Conservation (phyloP, 306 rosid species). For the Casuarina cunninghamiana region DNA sequence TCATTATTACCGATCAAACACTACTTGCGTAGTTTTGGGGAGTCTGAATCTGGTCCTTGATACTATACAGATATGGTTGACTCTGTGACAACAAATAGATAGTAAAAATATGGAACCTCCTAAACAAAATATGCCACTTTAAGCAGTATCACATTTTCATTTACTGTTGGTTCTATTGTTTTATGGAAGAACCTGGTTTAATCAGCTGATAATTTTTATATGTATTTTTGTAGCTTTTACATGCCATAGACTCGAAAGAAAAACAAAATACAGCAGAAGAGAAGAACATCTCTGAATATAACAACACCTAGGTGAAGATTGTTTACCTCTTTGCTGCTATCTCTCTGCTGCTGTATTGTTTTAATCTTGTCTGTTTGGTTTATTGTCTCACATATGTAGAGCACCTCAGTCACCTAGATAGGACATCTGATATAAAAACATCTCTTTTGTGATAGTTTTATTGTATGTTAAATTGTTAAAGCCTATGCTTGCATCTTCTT, state of each 20-base stretch:
- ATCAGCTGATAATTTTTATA: neutral
- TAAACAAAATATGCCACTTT: neutral
- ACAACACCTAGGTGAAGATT: neutral
- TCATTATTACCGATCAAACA: too few relatives aligned
- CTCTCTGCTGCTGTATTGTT: neutral
- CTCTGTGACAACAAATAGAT: neutral
- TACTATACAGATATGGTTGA: neutral
- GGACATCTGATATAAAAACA: neutral
- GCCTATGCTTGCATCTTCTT: too few relatives aligned
- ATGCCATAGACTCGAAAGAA: neutral
- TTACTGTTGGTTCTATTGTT: neutral
- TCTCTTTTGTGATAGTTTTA: neutral
- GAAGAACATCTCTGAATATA: neutral
- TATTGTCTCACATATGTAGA: neutral
- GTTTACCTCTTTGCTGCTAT: neutral
- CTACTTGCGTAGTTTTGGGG: neutral
- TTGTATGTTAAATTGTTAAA: neutral
- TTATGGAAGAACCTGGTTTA: neutral
- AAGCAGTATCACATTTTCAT: neutral
- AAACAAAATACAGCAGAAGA: neutral
- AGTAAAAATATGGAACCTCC: neutral
- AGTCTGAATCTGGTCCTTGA: neutral
- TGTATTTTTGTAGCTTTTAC: neutral
- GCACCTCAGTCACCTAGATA: neutral
- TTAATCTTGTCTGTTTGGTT: neutral